phyloP scores from a whole-genome alignment of 129 eudicot species.

The Escallonia herrerae region DNA sequence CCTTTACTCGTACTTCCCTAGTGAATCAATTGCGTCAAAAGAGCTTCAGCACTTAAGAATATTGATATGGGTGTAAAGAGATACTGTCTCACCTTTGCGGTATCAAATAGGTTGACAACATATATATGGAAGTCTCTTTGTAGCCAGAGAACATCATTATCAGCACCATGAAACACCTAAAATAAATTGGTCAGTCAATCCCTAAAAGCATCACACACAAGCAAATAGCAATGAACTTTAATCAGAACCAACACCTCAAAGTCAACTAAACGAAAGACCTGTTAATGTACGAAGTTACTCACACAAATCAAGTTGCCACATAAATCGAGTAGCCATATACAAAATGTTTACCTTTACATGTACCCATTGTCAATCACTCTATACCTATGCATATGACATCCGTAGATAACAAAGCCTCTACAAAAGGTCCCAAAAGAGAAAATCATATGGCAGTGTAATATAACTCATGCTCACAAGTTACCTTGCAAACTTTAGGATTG shows the following conservation, averaged over 20 bases:
- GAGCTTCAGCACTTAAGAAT: background rate
- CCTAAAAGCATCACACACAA: background rate
- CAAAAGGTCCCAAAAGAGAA: no score
- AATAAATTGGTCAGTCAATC: constrained; percentile 18
- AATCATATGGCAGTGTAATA: background rate
- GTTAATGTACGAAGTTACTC: no score
- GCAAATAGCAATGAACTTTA: background rate
- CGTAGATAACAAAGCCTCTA: no score
- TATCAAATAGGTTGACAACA: constrained; percentile 83
- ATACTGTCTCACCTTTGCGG: constrained; percentile 67
- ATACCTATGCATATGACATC: no score
- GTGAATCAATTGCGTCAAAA: background rate
- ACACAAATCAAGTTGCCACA: no score
- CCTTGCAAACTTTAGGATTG: constrained; percentile 81
- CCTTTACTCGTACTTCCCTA: background rate
- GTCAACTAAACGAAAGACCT: no score
- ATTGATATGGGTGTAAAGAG: background rate
- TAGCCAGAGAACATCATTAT: constrained; percentile 94
- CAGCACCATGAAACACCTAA: constrained; percentile 96
- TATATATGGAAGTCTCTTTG: constrained; percentile 93
- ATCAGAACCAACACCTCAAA: no score
- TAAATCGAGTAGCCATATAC: no score
- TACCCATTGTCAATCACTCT: no score
- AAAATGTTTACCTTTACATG: no score
- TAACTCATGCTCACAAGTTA: constrained; percentile 15